Conservation (phyloP, 306 rosid species). For the Vigna nakashimae region DNA sequence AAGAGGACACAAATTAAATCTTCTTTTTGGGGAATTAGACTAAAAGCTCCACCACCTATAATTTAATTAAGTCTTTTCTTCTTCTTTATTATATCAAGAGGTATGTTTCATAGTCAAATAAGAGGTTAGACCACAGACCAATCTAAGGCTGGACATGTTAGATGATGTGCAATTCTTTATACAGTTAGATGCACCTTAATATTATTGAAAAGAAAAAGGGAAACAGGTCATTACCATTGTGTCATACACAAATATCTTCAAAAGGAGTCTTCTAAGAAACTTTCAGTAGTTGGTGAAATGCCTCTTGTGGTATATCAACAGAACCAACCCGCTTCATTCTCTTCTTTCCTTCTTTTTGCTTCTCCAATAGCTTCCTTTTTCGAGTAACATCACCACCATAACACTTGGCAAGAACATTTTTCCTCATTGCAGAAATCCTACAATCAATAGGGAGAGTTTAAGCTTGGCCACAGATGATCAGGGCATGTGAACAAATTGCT, state of each 20-base stretch:
- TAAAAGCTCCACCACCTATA: conserved; percentile 7
- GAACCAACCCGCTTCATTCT: conserved; percentile 97
- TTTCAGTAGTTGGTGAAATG: conserved; percentile 87
- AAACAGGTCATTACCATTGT: conserved; percentile 37
- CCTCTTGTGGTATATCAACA: conserved; percentile 95
- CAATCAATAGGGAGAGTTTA: conserved; percentile 38
- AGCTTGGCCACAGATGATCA: conserved; percentile 18
- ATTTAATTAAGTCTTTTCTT: not conserved
- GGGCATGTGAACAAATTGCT: conserved; percentile 22
- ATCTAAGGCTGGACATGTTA: not conserved
- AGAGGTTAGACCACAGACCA: not conserved
- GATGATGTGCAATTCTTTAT: not conserved
- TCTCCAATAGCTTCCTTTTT: conserved; percentile 90
- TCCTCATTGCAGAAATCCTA: conserved; percentile 88
- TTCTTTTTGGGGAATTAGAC: not conserved
- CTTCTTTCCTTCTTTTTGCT: conserved; percentile 98
- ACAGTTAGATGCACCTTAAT: not conserved
- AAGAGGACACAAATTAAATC: not conserved
- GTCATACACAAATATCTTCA: conserved; percentile 12
- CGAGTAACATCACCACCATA: conserved; percentile 91
- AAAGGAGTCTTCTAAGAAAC: conserved; percentile 59
- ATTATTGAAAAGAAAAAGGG: not conserved
- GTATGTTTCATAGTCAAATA: not conserved
- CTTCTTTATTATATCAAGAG: not conserved
- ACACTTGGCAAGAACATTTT: conserved; percentile 94